Evolutionary conservation across 441 rosid genomes (phyloP).

Genomic region (Biscutella auriculata): DNA sequence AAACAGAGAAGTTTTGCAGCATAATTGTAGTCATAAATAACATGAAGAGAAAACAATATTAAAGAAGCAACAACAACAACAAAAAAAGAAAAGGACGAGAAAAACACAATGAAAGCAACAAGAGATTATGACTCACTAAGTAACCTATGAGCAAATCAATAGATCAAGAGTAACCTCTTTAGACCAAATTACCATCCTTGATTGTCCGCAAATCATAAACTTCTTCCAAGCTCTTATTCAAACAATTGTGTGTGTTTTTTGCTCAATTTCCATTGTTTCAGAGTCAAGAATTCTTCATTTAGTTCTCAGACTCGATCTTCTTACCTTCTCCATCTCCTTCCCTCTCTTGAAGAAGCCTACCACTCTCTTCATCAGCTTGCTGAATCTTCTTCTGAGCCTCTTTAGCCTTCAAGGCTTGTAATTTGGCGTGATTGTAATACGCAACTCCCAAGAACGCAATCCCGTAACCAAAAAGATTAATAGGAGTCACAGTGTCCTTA

Average conservation of each 20-base stretch:
- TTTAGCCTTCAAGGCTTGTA: constrained; percentile 77
- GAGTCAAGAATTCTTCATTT: neutral
- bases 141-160: constrained; percentile 13
- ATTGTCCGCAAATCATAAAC: constrained; percentile 2
- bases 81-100: neutral
- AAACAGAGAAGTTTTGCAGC: neutral
- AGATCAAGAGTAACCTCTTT: constrained; percentile 13
- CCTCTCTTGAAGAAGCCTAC: constrained; percentile 71
- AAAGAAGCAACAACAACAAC: too few relatives aligned
- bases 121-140: constrained; percentile 13
- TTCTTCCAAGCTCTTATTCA: constrained; percentile 17
- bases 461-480: constrained; percentile 75
- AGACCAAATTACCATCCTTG: neutral
- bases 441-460: constrained; percentile 88
- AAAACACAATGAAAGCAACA: neutral
- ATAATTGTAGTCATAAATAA: constrained; percentile 13
- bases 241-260: neutral
- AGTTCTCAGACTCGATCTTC: constrained; percentile 24
- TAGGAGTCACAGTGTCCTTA: constrained; percentile 82
- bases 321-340: constrained; percentile 26
- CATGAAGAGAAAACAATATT: constrained; percentile 2
- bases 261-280: neutral
- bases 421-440: constrained; percentile 77
- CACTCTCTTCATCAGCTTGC: constrained; percentile 57
- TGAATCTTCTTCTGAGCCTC: constrained; percentile 80